These are phyloP conservation scores for Penicillium sp. DNA, from an alignment of 2,329 filamentous ascomycete species.

Conservation along the genomic window DNA sequence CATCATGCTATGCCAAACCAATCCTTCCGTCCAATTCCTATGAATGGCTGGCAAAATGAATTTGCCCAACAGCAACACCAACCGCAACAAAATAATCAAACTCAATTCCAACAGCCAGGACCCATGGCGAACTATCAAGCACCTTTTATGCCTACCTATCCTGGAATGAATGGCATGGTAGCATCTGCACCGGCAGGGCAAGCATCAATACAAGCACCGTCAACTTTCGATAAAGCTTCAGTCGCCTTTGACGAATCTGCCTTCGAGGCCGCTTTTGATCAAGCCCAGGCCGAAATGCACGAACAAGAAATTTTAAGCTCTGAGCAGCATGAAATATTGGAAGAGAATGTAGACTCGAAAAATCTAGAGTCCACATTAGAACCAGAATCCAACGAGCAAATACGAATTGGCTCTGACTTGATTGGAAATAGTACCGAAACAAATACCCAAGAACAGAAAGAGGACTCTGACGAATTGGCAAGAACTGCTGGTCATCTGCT, in stretches of 20 bases:
- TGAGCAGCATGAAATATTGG: constrained; percentile 12
- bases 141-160: constrained; percentile 24
- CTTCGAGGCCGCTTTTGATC: constrained; percentile 44
- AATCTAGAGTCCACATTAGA: constrained; percentile 9
- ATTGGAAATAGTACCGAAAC: constrained; percentile 35
- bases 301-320: constrained; percentile 20
- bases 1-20: constrained; percentile 43
- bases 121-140: constrained; percentile 26
- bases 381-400: constrained; percentile 20
- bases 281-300: constrained; percentile 37
- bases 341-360: constrained; percentile 10
- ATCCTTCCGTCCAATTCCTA: constrained; percentile 24
- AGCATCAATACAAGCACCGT: constrained; percentile 20
- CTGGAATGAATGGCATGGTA: constrained; percentile 22
- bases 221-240: constrained; percentile 15
- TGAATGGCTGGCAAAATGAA: constrained; percentile 58
- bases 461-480: constrained; percentile 65
- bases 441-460: constrained; percentile 28
- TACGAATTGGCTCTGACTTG: constrained; percentile 42
- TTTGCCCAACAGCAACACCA: constrained; percentile 48
- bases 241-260: constrained; percentile 41
- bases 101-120: constrained; percentile 21
- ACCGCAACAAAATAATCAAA: constrained; percentile 23
- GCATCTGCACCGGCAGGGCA: constrained; percentile 24
- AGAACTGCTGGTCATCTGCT: constrained; percentile 68